Conservation (phyloP, 108 stramenopile species). For the Cyclotella sp. region DNA sequence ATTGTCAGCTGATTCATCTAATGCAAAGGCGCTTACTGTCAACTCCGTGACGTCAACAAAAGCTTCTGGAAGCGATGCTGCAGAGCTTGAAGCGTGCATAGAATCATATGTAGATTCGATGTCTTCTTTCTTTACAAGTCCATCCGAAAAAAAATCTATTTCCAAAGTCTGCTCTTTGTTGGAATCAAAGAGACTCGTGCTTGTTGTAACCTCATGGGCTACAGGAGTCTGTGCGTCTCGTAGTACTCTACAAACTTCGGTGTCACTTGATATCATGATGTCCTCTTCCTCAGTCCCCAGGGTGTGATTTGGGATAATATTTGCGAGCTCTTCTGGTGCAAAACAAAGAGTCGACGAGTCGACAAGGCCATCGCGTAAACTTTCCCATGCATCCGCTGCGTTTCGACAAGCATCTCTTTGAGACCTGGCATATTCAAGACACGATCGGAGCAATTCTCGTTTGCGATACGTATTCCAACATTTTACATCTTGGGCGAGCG, state of each 20-base stretch:
- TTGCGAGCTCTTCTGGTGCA: slow-evolving; percentile 16
- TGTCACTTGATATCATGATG: neutral
- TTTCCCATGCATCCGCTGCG: slow-evolving; percentile 79
- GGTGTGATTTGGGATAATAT: neutral
- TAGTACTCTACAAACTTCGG: neutral
- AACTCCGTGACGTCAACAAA: slow-evolving; percentile 19
- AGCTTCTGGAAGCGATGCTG: slow-evolving; percentile 15
- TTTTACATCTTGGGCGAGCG: slow-evolving; percentile 86
- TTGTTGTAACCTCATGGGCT: neutral
- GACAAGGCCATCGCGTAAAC: slow-evolving; percentile 78
- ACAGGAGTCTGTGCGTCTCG: neutral
- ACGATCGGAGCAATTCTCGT: slow-evolving; percentile 68
- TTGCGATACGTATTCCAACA: slow-evolving; percentile 89
- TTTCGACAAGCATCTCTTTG: slow-evolving; percentile 79
- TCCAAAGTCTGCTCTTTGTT: slow-evolving; percentile 1
- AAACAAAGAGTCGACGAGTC: slow-evolving; percentile 59
- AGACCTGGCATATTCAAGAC: slow-evolving; percentile 64
- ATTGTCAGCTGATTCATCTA: slow-evolving; percentile 24
- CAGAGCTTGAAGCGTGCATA: neutral
- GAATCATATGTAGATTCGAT: slow-evolving; percentile 8
- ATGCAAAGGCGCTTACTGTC: slow-evolving; percentile 21
- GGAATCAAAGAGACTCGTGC: neutral
- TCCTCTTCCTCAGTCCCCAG: neutral
- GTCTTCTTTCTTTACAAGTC: neutral
- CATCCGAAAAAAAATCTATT: neutral